Percentiles rank a stretch among this genome's conserved stretches.
phyloP scores from a whole-genome alignment of 441 rosid genomes.

The Hura crepitans region DNA sequence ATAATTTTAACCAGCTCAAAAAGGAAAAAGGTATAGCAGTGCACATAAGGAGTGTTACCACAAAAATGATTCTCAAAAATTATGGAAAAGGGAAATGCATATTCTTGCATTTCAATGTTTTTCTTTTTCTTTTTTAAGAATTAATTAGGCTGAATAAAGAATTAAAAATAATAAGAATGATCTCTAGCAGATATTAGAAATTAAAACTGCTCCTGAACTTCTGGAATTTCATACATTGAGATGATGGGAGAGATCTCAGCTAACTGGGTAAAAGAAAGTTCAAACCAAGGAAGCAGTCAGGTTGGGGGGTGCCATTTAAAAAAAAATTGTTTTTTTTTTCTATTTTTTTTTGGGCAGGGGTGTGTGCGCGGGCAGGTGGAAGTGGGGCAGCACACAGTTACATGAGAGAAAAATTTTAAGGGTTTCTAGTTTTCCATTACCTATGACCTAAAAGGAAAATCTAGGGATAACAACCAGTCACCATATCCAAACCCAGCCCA shows the following conservation, averaged over 20 bases:
- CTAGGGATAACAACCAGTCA: too few relatives aligned
- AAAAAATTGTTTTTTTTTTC: too few relatives aligned
- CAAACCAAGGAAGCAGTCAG: neutral
- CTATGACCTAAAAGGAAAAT: neutral
- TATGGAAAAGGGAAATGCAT: neutral
- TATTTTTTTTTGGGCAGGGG: too few relatives aligned
- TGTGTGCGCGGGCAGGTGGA: too few relatives aligned
- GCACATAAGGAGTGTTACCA: neutral
- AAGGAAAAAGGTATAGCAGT: neutral
- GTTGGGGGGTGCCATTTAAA: neutral
- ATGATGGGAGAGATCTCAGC: neutral
- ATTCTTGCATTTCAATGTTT: neutral
- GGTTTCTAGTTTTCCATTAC: neutral
- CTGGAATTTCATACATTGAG: neutral
- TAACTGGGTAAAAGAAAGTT: neutral
- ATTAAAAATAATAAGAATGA: neutral
- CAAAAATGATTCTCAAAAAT: neutral
- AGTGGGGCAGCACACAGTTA: too few relatives aligned
- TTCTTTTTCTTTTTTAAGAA: neutral
- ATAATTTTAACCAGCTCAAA: neutral
- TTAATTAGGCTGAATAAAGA: too few relatives aligned
- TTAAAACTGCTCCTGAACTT: neutral
- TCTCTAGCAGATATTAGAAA: neutral
- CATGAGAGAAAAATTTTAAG: too few relatives aligned
- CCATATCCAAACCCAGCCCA: too few relatives aligned